Evolutionary conservation across 192 early-diverging fungal species (phyloP).

Genomic region (Coemansia sp.): DNA sequence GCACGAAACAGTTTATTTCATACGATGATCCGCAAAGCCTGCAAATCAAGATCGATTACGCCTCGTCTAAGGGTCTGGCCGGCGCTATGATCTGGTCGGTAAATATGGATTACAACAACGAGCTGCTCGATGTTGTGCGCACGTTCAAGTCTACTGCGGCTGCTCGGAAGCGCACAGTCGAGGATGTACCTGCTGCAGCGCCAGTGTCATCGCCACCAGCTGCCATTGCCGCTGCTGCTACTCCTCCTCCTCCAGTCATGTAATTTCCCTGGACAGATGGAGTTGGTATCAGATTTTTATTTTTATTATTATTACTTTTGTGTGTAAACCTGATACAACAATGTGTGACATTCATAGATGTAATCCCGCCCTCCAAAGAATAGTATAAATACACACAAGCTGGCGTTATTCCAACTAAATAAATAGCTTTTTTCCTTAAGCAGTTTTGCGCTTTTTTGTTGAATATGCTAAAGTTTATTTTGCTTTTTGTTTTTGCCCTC

Average conservation of each 20-base stretch:
- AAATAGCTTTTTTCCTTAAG: no score
- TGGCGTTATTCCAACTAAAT: no score
- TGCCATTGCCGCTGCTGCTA: background rate
- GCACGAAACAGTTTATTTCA: constrained; percentile 63
- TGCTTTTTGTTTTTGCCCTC: no score
- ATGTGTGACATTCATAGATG: no score
- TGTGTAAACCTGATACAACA: no score
- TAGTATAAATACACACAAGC: no score
- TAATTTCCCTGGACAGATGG: background rate
- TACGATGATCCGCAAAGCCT: constrained; percentile 71
- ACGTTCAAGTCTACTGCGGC: background rate
- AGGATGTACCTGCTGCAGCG: background rate
- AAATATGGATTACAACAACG: constrained; percentile 57
- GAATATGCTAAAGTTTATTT: no score
- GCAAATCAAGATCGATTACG: constrained; percentile 64
- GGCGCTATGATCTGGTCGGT: constrained; percentile 68
- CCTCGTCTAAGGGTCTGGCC: constrained; percentile 56
- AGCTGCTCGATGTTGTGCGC: constrained; percentile 53
- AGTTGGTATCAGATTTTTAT: background rate
- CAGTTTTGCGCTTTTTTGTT: no score
- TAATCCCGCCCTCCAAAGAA: no score
- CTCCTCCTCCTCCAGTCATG: no score
- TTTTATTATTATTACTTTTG: no score
- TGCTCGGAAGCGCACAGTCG: background rate
- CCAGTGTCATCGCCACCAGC: background rate